Conservation (phyloP, 306 rosid species). For the Canavalia ensiformis region DNA sequence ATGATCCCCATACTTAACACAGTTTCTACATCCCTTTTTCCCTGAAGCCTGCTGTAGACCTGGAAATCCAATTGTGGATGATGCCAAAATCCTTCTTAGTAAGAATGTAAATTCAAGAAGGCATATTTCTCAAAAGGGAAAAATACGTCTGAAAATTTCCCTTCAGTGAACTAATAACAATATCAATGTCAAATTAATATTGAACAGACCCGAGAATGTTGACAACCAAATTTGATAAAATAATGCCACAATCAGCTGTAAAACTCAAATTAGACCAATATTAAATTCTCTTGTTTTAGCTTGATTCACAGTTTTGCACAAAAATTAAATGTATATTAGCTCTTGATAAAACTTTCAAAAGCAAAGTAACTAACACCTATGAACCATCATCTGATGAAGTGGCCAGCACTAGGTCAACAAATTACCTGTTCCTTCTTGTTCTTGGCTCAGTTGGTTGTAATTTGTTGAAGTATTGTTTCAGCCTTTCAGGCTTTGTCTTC, state of each 20-base stretch:
- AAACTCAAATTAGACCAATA: conserved; percentile 35
- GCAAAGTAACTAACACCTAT: conserved; percentile 17
- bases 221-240: conserved; percentile 39
- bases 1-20: conserved; percentile 93
- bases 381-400: conserved; percentile 28
- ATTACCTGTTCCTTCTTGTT: conserved; percentile 92
- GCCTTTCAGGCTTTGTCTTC: conserved; percentile 81
- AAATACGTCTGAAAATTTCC: neutral
- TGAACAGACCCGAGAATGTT: conserved; percentile 27
- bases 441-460: conserved; percentile 61
- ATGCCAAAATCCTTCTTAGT: conserved; percentile 30
- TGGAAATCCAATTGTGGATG: conserved; percentile 47
- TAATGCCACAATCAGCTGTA: neutral
- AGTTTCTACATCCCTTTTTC: conserved; percentile 95
- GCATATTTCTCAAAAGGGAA: conserved; percentile 28
- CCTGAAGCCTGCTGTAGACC: conserved; percentile 98
- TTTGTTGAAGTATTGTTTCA: conserved; percentile 85
- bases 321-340: neutral
- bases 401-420: conserved; percentile 29
- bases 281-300: conserved; percentile 28
- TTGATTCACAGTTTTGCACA: conserved; percentile 28
- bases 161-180: conserved; percentile 12
- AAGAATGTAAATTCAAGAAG: neutral
- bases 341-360: conserved; percentile 24
- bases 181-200: neutral